Conservation (phyloP, 192 early-diverging fungal species). For the Coemansia sp. region DNA sequence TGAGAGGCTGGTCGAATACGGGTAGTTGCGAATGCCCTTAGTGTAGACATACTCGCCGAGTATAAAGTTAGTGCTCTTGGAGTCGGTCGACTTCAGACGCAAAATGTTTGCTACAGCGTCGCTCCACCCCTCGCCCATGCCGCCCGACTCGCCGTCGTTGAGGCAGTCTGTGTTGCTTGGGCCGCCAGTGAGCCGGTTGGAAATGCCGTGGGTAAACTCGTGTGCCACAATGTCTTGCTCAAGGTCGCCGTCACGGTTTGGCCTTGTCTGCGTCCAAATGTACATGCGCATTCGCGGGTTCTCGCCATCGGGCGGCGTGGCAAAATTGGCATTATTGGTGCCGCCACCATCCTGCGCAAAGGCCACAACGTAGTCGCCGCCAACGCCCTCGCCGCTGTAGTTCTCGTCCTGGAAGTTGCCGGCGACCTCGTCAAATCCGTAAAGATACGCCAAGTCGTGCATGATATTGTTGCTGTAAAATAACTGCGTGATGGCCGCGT, state of each 20-base stretch:
- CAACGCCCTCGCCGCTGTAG: constrained; percentile 71
- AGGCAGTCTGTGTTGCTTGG: constrained; percentile 89
- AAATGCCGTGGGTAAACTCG: constrained; percentile 94
- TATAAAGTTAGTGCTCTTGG: constrained; percentile 36
- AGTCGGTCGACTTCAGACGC: constrained; percentile 62
- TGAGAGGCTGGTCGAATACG: constrained; percentile 44
- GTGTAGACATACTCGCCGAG: constrained; percentile 40
- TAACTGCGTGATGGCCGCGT: constrained; percentile 85
- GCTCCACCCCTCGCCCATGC: constrained; percentile 98
- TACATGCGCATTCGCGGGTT: constrained; percentile 95
- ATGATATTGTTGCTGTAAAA: constrained; percentile 95
- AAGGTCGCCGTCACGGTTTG: constrained; percentile 84
- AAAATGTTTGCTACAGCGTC: constrained; percentile 89
- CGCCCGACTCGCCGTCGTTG: constrained; percentile 84
- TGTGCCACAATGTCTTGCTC: constrained; percentile 94
- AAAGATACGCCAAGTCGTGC: constrained; percentile 88
- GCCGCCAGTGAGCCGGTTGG: constrained; percentile 89
- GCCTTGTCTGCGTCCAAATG: constrained; percentile 79
- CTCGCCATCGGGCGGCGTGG: constrained; percentile 93
- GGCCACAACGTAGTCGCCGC: constrained; percentile 84
- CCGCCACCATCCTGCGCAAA: constrained; percentile 93
- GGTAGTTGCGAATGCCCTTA: constrained; percentile 53
- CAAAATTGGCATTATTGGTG: constrained; percentile 95
- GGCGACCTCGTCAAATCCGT: constrained; percentile 89
- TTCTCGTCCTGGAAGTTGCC: constrained; percentile 98